A percentile compares a stretch with the other conserved stretches of the same genome.
Conservation (phyloP, 768 basidiomycete species). For the Naganishia onofrii region DNA sequence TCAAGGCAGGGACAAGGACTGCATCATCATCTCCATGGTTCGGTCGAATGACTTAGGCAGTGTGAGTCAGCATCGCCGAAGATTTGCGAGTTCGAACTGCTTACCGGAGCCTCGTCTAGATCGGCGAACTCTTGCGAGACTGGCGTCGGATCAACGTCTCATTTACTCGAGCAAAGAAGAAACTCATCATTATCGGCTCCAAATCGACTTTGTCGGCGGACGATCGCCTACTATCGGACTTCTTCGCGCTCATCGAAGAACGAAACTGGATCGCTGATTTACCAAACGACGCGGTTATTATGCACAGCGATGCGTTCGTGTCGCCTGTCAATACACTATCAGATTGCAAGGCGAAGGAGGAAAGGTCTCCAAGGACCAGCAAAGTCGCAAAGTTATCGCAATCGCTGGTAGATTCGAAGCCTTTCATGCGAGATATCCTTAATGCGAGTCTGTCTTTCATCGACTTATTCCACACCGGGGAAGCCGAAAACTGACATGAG, state of each 20-base stretch:
- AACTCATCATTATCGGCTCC: constrained; percentile 88
- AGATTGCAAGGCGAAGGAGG: constrained; percentile 1
- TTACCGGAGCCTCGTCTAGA: constrained; percentile 54
- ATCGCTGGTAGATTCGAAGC: constrained; percentile 8
- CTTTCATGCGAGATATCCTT: constrained; percentile 20
- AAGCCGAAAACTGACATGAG: no score
- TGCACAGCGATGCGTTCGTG: neutral
- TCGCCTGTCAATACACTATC: neutral
- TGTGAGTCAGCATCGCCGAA: constrained; percentile 56
- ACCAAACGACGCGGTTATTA: neutral
- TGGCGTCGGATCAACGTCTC: constrained; percentile 97
- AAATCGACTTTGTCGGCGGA: constrained; percentile 62
- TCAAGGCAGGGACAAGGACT: constrained; percentile 94
- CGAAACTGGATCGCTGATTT: constrained; percentile 63
- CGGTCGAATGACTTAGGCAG: constrained; percentile 72
- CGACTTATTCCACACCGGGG: no score
- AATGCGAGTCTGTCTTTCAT: constrained; percentile 2
- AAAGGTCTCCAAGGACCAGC: neutral
- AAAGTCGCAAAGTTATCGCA: neutral
- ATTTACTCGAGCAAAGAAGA: constrained; percentile 85
- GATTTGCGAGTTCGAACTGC: neutral
- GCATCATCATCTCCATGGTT: constrained; percentile 88
- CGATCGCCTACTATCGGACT: constrained; percentile 62
- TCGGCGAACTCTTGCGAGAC: constrained; percentile 89
- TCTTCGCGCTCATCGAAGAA: constrained; percentile 72